These are phyloP conservation scores for Mortierella sp. DNA, from an alignment of 371 early-diverging fungal genomes.

Conservation along the genomic window DNA sequence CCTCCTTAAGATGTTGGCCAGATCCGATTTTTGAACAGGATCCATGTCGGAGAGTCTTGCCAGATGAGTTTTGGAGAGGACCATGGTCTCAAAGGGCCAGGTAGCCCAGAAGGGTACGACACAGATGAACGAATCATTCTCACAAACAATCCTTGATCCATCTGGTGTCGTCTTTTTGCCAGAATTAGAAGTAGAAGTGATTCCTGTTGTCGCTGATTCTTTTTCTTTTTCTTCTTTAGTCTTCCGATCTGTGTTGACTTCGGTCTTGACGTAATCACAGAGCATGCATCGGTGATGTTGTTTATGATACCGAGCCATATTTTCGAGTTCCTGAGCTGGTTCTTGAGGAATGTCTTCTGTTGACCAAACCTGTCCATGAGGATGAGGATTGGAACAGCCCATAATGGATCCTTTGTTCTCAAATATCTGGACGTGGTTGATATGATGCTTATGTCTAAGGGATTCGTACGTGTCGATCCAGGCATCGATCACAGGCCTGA, in stretches of 20 bases:
- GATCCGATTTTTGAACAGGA: slow-evolving; percentile 59
- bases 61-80: slow-evolving; percentile 79
- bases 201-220: no score
- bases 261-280: slow-evolving; percentile 82
- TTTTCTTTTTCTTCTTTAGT: not conserved
- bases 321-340: slow-evolving; percentile 73
- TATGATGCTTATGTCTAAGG: slow-evolving; percentile 57
- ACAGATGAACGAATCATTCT: slow-evolving; percentile 83
- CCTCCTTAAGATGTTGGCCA: slow-evolving; percentile 80
- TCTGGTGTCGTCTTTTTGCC: slow-evolving; percentile 51
- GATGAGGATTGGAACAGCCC: slow-evolving; percentile 97
- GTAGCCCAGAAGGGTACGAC: slow-evolving; percentile 96
- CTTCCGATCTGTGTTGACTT: slow-evolving; percentile 50
- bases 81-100: slow-evolving; percentile 95
- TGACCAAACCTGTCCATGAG: slow-evolving; percentile 94
- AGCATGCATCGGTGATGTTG: slow-evolving; percentile 73
- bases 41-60: slow-evolving; percentile 66
- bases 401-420: slow-evolving; percentile 97
- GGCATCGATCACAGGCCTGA: slow-evolving; percentile 74
- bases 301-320: slow-evolving; percentile 66
- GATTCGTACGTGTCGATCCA: slow-evolving; percentile 77
- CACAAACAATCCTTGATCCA: slow-evolving; percentile 78
- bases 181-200: no score
- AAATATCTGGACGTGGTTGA: slow-evolving; percentile 91
- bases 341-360: slow-evolving; percentile 86